Base-by-base conservation (phyloP, 1,139 yeast species). In the Martiniozyma asiatica region DNA sequence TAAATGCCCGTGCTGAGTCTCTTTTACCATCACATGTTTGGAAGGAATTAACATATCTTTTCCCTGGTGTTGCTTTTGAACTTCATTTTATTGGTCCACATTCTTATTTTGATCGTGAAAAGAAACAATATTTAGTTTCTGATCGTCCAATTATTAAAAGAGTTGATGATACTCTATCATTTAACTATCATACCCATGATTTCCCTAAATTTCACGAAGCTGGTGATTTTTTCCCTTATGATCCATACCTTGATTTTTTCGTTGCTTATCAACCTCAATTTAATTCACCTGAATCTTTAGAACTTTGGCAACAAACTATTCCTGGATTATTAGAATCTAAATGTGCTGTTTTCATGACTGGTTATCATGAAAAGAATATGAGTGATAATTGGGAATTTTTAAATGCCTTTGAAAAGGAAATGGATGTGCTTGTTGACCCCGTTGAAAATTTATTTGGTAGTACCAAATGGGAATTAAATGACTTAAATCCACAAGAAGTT, bases 201-300 rank as follows among this genome's bases (percentile, higher is more conserved):
- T 89, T 89, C 72, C 85, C 85, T 50, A 89, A 80, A 30, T 65
- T 80, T 36, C 94, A 89, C 55, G 84, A 84, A 44, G 77, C 81
- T 35, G 93, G 89, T 45, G 96, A 87, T 56, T 78, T 89, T 52
- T 84, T 85, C 75, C 98, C 98, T 11, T 89, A 87, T 53, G 98
- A 89, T 55, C 98, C 99, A 24, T 89, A 87, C 55, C 68, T 82
- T 53, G 98, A 89, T 53, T 72, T 74, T 18, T 89, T 89, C 59
- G 85, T 84, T 65, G 62, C 82, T 32, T 89, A 87, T 78, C 97
- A 89, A 54, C 97, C 98, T 2, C 95, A 95, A 26, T 70, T 85
- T 53, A 78, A 84, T 17, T 80, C 93, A 13, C 81, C 84, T 9
- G 94, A 84, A 50, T 70, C 80, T 29, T 65, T 71, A 51, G 74